A percentile compares a stretch with the other conserved stretches of the same genome.
phyloP scores from a whole-genome alignment of 2,329 filamentous ascomycete genomes.

The Curvularia lunata region DNA sequence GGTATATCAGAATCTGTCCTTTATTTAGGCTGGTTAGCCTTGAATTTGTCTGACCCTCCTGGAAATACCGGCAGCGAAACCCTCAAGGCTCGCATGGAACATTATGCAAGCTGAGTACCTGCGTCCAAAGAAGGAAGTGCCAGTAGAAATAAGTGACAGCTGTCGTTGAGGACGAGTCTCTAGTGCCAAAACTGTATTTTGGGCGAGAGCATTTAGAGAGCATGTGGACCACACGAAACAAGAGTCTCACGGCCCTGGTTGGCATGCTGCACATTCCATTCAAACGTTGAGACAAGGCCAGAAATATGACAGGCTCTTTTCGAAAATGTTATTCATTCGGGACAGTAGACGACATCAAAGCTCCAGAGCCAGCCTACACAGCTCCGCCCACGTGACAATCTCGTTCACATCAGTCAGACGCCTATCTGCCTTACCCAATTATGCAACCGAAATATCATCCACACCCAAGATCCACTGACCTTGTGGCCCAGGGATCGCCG shows the following conservation, averaged over 20 bases:
- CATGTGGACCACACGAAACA: neutral
- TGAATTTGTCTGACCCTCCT: neutral
- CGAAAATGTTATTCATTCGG: neutral
- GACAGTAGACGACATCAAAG: neutral
- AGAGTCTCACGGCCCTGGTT: neutral
- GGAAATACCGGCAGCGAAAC: neutral
- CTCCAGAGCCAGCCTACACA: neutral
- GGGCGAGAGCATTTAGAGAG: neutral
- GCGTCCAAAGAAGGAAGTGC: neutral
- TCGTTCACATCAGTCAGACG: neutral
- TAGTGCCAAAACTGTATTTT: neutral
- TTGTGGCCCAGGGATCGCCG: neutral
- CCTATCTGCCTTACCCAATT: neutral
- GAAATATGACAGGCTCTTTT: too few species aligned
- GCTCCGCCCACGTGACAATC: neutral
- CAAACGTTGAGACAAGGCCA: neutral
- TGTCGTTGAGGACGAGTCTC: too few species aligned
- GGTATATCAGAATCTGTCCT: neutral
- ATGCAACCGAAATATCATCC: neutral
- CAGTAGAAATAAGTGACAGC: neutral
- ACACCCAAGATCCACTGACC: neutral
- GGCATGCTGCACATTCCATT: neutral
- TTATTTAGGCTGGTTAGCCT: neutral
- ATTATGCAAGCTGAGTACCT: neutral
- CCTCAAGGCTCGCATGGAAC: neutral